Evolutionary conservation across 2,329 filamentous ascomycete genomes (phyloP).

Genomic region (Mollisiaceae sp.): DNA sequence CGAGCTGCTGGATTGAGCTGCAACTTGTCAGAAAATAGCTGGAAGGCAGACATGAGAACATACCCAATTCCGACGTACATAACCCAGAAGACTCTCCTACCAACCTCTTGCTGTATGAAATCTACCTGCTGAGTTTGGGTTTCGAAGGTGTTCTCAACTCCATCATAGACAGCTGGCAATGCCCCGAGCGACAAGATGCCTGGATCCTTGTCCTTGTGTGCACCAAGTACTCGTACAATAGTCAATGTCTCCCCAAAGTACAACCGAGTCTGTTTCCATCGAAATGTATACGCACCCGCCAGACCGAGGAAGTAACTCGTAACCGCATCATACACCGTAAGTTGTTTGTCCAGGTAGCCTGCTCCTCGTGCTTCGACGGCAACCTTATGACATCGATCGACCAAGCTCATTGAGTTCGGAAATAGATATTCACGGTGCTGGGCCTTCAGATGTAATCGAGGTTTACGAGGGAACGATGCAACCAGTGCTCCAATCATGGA

Average conservation of each 20-base stretch:
- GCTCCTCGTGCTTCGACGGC: conserved; percentile 70
- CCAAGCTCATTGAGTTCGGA: conserved; percentile 70
- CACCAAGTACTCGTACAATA: conserved; percentile 70
- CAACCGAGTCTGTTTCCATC: conserved; percentile 69
- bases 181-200: conserved; percentile 42
- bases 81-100: conserved; percentile 84
- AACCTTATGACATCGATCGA: conserved; percentile 73
- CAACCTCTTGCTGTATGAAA: conserved; percentile 73
- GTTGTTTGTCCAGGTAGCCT: conserved; percentile 58
- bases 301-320: conserved; percentile 79
- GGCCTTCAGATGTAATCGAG: conserved; percentile 70
- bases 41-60: conserved; percentile 27
- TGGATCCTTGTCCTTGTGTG: conserved; percentile 58
- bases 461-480: conserved; percentile 76
- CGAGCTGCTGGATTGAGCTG: conserved; percentile 79
- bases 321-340: conserved; percentile 66
- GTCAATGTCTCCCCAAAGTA: conserved; percentile 76
- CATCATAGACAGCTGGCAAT: conserved; percentile 34
- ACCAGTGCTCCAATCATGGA: conserved; percentile 78
- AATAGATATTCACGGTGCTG: conserved; percentile 69
- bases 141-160: conserved; percentile 24
- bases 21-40: conserved; percentile 29
- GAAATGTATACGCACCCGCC: conserved; percentile 69
- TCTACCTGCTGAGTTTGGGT: conserved; percentile 50
- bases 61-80: conserved; percentile 75